Base-by-base conservation (phyloP, 2,329 filamentous ascomycete species). In the Ophiocordyceps camponoti-leonardi region DNA sequence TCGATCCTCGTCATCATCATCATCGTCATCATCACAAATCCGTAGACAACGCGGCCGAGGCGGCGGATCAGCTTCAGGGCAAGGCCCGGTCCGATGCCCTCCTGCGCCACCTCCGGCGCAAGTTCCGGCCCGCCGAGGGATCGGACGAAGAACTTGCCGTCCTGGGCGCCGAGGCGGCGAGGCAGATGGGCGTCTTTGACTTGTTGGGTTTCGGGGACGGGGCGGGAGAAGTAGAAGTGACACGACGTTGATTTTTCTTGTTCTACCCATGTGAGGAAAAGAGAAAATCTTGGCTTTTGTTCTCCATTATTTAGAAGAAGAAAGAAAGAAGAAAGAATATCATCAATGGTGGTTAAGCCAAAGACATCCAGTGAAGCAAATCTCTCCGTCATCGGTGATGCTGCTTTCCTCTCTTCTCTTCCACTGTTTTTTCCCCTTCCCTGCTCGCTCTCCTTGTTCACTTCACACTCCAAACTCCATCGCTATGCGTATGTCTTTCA, bases 121-220 rank as follows among this genome's bases (percentile, higher is more conserved):
- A 59, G 42, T 61, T 63, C 19, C 59, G 66, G 58, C 58, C 61
- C 11, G 52, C 41, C 23, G 50, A 52, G 13, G 52, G 46, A 10
- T 53, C 46, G 4, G 52, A 54, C 31, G 50, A 51, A 11, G 48
- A 56, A 8, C 52, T 52, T 41, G 54, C 54, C 43, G 51, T 46
- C 19, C 48, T 56, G 18, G 54, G 65, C 30, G 51, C 56, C 20
- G 53, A 58, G 41, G 65, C 57, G 44, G 61, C 64, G n/a, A 51
- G 49, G 46, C 56, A 69, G 51, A 69, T 69, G 67, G 67, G 67
- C 41, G 62, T 67, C 50, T 60, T 62, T 45, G 58, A 66, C 26
- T 33, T 60, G 10, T 46, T 64, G 43, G 52, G 46, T 6, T 39
- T 39, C n/a, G 13, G 16, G 31, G 3, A 8, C 8, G 10, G 30